Conservation (phyloP, 257 asterid species). For the Ehretia macrophylla region DNA sequence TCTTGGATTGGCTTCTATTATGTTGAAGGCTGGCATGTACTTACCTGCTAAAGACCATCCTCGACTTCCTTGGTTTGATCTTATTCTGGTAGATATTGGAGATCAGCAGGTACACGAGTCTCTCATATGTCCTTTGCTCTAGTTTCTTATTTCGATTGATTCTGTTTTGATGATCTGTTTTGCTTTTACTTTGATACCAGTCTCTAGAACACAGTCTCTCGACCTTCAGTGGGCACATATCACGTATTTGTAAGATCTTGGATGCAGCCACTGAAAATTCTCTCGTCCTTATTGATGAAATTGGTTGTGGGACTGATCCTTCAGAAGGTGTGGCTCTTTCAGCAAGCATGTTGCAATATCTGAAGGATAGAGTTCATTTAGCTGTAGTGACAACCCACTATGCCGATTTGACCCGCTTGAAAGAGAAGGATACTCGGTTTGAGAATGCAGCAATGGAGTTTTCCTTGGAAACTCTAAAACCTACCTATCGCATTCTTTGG, state of each 20-base stretch:
- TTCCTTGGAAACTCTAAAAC: slow-evolving; percentile 69
- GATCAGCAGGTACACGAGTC: slow-evolving; percentile 72
- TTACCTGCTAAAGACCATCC: slow-evolving; percentile 72
- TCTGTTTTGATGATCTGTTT: slow-evolving; percentile 9
- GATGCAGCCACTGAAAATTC: slow-evolving; percentile 75
- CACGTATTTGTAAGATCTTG: slow-evolving; percentile 63
- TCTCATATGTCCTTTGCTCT: slow-evolving; percentile 8
- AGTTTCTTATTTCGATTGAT: not conserved
- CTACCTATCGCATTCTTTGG: slow-evolving; percentile 87
- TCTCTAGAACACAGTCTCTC: slow-evolving; percentile 93
- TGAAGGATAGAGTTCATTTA: slow-evolving; percentile 75
- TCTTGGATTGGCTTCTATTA: slow-evolving; percentile 75
- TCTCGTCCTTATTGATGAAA: slow-evolving; percentile 93
- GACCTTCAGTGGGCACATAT: slow-evolving; percentile 94
- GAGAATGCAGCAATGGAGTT: slow-evolving; percentile 99
- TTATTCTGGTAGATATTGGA: slow-evolving; percentile 92
- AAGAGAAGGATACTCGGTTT: slow-evolving; percentile 69
- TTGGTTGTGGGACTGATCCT: slow-evolving; percentile 98
- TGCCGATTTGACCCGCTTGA: slow-evolving; percentile 77
- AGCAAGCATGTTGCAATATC: slow-evolving; percentile 75
- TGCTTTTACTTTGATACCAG: slow-evolving; percentile 39
- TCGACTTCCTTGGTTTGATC: slow-evolving; percentile 90
- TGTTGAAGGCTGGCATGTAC: slow-evolving; percentile 94
- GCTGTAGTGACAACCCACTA: slow-evolving; percentile 95
- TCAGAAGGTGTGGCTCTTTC: slow-evolving; percentile 96